Conservation (phyloP, 1,139 yeast genomes). For the Pichia sp. region DNA sequence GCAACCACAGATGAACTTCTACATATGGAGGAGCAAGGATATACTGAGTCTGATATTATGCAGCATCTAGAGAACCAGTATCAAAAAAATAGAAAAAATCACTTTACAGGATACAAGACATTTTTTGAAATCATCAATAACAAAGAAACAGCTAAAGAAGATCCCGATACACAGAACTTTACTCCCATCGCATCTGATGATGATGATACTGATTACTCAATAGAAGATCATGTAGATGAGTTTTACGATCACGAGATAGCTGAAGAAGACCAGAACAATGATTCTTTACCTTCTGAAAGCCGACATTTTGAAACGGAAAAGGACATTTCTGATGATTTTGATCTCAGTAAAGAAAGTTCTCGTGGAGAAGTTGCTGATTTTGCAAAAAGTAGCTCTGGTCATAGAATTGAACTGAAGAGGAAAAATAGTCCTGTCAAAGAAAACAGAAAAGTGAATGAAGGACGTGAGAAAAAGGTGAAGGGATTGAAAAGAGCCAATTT, state of each 20-base stretch:
- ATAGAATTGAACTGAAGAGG: too few relatives aligned
- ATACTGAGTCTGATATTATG: slow-evolving; percentile 23
- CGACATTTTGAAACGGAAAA: too few relatives aligned
- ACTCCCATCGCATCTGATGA: neutral
- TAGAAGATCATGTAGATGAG: slow-evolving; percentile 7
- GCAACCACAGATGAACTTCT: slow-evolving; percentile 24
- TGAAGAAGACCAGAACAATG: slow-evolving; percentile 1
- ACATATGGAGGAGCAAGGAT: slow-evolving; percentile 24
- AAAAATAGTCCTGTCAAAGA: too few relatives aligned
- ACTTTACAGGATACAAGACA: slow-evolving; percentile 25
- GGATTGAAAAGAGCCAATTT: neutral
- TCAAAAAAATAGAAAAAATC: slow-evolving; percentile 18
- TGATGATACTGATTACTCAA: slow-evolving; percentile 8
- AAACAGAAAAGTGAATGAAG: too few relatives aligned
- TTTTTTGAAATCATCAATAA: slow-evolving; percentile 20
- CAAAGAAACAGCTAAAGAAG: slow-evolving; percentile 7
- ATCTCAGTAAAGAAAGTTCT: too few relatives aligned
- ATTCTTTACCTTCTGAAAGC: too few relatives aligned
- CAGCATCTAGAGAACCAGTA: slow-evolving; percentile 21
- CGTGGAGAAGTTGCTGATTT: too few relatives aligned
- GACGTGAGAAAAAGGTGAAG: neutral
- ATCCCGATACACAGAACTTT: neutral
- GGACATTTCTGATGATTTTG: too few relatives aligned
- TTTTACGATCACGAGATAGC: neutral
- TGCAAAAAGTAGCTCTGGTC: too few relatives aligned